Evolutionary conservation across 345 rosid species (phyloP).

Genomic region (Eucalyptus polyanthemos): DNA sequence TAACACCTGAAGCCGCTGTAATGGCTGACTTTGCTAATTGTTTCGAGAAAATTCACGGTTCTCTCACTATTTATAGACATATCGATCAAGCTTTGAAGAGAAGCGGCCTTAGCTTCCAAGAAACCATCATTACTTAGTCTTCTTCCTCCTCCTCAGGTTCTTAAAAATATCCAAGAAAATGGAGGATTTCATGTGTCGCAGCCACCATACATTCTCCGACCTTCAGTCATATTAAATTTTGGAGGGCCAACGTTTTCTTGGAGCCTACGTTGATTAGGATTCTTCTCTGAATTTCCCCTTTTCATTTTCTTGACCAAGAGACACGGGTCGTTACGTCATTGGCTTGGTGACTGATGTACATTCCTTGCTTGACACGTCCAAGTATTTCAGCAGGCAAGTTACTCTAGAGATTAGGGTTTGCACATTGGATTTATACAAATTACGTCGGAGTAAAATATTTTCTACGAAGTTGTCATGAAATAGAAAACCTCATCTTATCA

Average conservation of each 20-base stretch:
- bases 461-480: neutral
- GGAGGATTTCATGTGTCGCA: too few relatives aligned
- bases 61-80: neutral
- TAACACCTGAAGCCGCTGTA: neutral
- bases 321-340: neutral
- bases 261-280: neutral
- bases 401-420: neutral
- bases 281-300: neutral
- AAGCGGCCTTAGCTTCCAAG: neutral
- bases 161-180: neutral
- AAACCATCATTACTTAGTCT: neutral
- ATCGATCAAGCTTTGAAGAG: neutral
- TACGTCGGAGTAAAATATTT: neutral
- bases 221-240: neutral
- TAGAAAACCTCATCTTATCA: neutral
- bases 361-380: neutral
- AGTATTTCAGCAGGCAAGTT: neutral
- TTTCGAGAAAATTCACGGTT: neutral
- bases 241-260: neutral
- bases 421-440: neutral
- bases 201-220: neutral
- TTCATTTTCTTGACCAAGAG: neutral
- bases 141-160: neutral
- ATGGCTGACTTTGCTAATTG: neutral
- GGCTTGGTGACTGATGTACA: neutral